phyloP scores from a whole-genome alignment of 176 grass and related monocot species.

The Triticum aestivum region IWGSC_CS_RefSeq_v2.1 NC_057805.1:226592773-226593272 shows the following conservation, averaged over 20 bases:
- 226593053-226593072: conserved; percentile 44
- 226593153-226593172: conserved; percentile 98
- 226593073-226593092: conserved; percentile 90
- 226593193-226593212: not conserved
- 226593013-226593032: not conserved
- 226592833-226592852: too few relatives aligned
- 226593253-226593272: conserved; percentile 17
- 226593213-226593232: not conserved
- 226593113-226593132: conserved; percentile 99
- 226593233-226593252: not conserved
- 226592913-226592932: conserved; percentile 35
- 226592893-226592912: not conserved
- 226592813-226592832: too few relatives aligned
- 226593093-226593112: conserved; percentile 89
- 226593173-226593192: not conserved
- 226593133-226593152: conserved; percentile 99
- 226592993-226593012: not conserved
- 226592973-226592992: conserved; percentile 19
- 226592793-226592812: too few relatives aligned
- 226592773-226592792: too few relatives aligned
- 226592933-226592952: conserved; percentile 17
- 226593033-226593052: not conserved
- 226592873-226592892: conserved; percentile 41
- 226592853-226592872: not conserved
- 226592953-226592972: conserved; percentile 19